Percentiles rank a stretch among this genome's conserved stretches.
phyloP scores from a whole-genome alignment of 352 stramenopile genomes.

The Chloridella minuta region DNA sequence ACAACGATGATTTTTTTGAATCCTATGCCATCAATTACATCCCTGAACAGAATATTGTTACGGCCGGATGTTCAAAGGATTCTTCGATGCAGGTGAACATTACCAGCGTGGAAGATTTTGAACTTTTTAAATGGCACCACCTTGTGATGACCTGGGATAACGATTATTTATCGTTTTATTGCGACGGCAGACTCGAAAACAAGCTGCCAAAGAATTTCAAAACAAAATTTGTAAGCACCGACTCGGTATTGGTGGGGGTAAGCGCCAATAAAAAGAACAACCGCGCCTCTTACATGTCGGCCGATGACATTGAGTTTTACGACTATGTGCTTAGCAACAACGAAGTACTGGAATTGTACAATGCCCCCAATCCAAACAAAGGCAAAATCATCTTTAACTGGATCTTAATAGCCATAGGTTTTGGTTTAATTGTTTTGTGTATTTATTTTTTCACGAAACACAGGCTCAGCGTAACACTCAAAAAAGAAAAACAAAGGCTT shows the following conservation, averaged over 20 bases:
- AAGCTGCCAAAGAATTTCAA: background rate
- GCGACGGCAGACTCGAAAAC: background rate
- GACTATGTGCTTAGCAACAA: background rate
- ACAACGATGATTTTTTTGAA: background rate
- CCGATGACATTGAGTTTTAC: background rate
- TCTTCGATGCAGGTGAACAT: background rate
- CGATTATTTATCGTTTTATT: background rate
- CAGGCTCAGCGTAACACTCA: background rate
- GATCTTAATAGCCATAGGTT: background rate
- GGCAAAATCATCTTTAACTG: background rate
- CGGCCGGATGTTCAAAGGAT: background rate
- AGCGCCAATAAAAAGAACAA: background rate
- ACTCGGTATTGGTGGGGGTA: background rate
- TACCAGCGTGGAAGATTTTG: background rate
- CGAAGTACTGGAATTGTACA: background rate
- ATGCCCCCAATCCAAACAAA: background rate
- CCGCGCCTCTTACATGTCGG: background rate
- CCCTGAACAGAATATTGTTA: background rate
- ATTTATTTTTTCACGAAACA: background rate
- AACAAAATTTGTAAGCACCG: background rate
- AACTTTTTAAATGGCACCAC: background rate
- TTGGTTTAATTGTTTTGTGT: no score
- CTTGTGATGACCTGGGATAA: background rate
- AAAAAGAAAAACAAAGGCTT: background rate
- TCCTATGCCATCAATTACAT: background rate